Conservation (phyloP, 768 basidiomycete species). For the Amanita molliuscula region DNA sequence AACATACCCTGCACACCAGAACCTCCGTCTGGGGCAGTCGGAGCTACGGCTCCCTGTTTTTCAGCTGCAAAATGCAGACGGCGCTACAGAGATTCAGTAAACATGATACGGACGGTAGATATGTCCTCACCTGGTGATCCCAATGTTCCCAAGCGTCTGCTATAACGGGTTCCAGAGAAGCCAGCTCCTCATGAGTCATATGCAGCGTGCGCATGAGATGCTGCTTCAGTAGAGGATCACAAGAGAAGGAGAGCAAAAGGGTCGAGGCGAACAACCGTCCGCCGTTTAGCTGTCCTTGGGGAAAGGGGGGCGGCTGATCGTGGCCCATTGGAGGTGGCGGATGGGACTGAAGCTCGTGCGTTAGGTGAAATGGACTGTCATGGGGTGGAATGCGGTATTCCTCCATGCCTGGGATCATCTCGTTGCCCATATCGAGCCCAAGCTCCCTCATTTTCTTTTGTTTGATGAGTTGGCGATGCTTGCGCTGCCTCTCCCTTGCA, state of each 20-base stretch:
- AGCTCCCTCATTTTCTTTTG: constrained; percentile 73
- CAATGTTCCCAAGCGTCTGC: constrained; percentile 83
- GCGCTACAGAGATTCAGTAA: constrained; percentile 18
- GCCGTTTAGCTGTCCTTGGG: constrained; percentile 42
- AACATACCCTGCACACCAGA: constrained; percentile 2
- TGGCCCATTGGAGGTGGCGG: constrained; percentile 16
- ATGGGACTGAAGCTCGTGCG: constrained; percentile 31
- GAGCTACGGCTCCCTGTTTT: constrained; percentile 19
- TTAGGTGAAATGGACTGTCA: constrained; percentile 36
- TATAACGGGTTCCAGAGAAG: constrained; percentile 67
- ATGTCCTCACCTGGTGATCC: constrained; percentile 58
- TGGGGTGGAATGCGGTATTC: constrained; percentile 47
- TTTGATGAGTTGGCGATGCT: constrained; percentile 72
- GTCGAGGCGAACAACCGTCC: constrained; percentile 79
- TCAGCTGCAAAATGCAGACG: constrained; percentile 30
- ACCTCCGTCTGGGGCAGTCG: background rate
- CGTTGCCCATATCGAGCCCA: constrained; percentile 76
- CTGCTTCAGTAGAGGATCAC: constrained; percentile 62
- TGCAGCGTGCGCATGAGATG: constrained; percentile 62
- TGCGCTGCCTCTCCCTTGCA: constrained; percentile 73
- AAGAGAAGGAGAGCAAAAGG: constrained; percentile 66
- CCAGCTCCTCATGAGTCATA: constrained; percentile 73
- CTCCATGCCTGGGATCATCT: constrained; percentile 53
- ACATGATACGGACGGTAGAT: constrained; percentile 6
- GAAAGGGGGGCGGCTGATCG: constrained; percentile 40